These are phyloP conservation scores for Boletus patriciae DNA, from an alignment of 768 basidiomycete species.

Conservation along the genomic window DNA sequence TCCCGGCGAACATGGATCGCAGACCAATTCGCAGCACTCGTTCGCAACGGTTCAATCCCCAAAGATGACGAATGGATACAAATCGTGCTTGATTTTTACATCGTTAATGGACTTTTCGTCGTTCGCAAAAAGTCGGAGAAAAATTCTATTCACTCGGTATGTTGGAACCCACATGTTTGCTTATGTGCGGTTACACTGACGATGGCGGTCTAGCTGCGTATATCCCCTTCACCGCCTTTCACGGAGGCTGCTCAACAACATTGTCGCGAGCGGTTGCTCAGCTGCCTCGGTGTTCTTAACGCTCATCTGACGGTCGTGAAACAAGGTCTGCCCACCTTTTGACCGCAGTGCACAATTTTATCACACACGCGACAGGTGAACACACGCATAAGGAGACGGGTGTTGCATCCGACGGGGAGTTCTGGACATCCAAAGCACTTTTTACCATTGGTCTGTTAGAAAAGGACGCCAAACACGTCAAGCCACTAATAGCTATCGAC, in stretches of 20 bases:
- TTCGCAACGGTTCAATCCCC: slow-evolving; percentile 77
- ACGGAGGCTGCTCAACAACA: slow-evolving; percentile 67
- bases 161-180: slow-evolving; percentile 26
- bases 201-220: slow-evolving; percentile 45
- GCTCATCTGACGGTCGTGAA: slow-evolving; percentile 52
- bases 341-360: not conserved
- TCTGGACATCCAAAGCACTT: slow-evolving; percentile 75
- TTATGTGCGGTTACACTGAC: not conserved
- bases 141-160: slow-evolving; percentile 56
- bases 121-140: slow-evolving; percentile 73
- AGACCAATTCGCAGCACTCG: slow-evolving; percentile 77
- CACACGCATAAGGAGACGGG: slow-evolving; percentile 56
- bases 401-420: slow-evolving; percentile 67
- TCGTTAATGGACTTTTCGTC: slow-evolving; percentile 77
- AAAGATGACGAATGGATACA: slow-evolving; percentile 80
- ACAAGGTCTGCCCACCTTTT: slow-evolving; percentile 41
- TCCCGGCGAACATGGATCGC: slow-evolving; percentile 76
- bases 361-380: slow-evolving; percentile 33
- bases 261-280: slow-evolving; percentile 69
- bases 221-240: slow-evolving; percentile 62
- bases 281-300: slow-evolving; percentile 73
- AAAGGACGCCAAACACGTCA: slow-evolving; percentile 67
- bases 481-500: slow-evolving; percentile 49
- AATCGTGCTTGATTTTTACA: slow-evolving; percentile 75
- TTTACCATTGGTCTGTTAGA: slow-evolving; percentile 55